Evolutionary conservation across 768 basidiomycete species (phyloP), one percentile per base, ranked within the genome.

Genomic region (Tylopilus sp.): DNA sequence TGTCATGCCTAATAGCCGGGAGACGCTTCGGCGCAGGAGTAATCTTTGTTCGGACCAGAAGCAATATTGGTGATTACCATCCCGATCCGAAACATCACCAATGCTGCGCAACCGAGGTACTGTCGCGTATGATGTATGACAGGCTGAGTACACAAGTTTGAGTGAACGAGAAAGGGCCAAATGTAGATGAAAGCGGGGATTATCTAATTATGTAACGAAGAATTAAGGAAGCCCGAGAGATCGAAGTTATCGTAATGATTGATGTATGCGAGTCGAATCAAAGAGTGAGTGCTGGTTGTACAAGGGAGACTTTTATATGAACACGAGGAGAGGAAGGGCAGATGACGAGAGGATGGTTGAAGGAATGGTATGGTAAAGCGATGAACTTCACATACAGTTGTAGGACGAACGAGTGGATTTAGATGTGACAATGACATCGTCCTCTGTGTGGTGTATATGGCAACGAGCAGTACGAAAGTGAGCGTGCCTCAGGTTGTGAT

Each of bases 391-490:
- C n/a, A 52, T 54, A 64, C 61, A 57, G 25, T 48, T 42, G 43
- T 45, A 35, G 39, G 40, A 66, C 61, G n/a, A n/a, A n/a, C n/a
- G n/a, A n/a, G n/a, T n/a, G n/a, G n/a, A n/a, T n/a, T n/a, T n/a
- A n/a, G n/a, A n/a, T n/a, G n/a, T n/a, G n/a, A n/a, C n/a, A n/a
- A n/a, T n/a, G n/a, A n/a, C 50, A 18, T 28, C 46, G 11, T 31
- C 58, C 46, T 61, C n/a, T 41, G 49, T 50, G 68, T 44, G 51
- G 71, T 74, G 53, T 73, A 77, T 35, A 78, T 57, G 35, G 77
- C 69, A 55, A 82, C 74, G 59, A 79, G 78, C 43, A 69, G 72
- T 54, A 80, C 69, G 60, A 78, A 80, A 0, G 78, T 76, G 63
- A 83, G 73, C 74, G 62, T 67, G 49, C 36, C 28, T 18, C 25